Evolutionary conservation across 495 filamentous ascomycete genomes (phyloP), one percentile per base, ranked within the genome.

Genomic region (Aspergillus cavernicola): DNA sequence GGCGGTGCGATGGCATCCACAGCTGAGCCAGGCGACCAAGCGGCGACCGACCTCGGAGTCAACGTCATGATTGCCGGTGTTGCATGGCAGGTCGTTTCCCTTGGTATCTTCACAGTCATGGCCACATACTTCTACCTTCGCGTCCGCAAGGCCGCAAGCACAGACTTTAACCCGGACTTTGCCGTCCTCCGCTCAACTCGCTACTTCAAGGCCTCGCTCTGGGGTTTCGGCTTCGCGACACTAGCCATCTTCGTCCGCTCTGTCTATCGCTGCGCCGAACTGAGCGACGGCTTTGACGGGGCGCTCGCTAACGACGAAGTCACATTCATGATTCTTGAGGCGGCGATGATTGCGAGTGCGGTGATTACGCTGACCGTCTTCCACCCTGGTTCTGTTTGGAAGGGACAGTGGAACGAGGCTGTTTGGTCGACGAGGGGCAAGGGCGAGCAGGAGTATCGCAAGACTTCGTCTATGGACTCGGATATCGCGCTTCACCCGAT

Each of bases 281-380:
- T 89, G 43, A 71, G 70, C 38, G 64, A 67, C n/a, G 86, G 86
- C n/a, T 88, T 83, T 67, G 49, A 66, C 10, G 79, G 85, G 19
- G 48, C 59, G 1, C 63, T 88, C 44, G 84, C 79, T 40, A 77
- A 72, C 42, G 66, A 86, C 36, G 73, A 90, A 67, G 69, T 76
- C 10, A 58, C 80, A 8, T 86, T 88, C 62, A 82, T 90, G 71
- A 71, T 86, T 22, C 75, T 90, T 18, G 87, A 90, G 69, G 82
- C 85, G 19, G 67, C 80, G n/a, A 84, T 89, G 83, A 81, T 90
- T 59, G 66, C 75, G 12, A 58, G 84, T 39, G 82, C 85, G 0
- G 74, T 77, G 6, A 53, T 82, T 23, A 69, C 67, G 18, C 55
- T 89, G 52, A 86, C 83, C 15, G 61, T 76, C 31, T 74, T 83